A percentile compares a stretch with the other conserved stretches of the same genome.
These are phyloP conservation scores for Elsinoe perseae DNA, from an alignment of 2,329 filamentous ascomycete species.

Conservation along the genomic window DNA sequence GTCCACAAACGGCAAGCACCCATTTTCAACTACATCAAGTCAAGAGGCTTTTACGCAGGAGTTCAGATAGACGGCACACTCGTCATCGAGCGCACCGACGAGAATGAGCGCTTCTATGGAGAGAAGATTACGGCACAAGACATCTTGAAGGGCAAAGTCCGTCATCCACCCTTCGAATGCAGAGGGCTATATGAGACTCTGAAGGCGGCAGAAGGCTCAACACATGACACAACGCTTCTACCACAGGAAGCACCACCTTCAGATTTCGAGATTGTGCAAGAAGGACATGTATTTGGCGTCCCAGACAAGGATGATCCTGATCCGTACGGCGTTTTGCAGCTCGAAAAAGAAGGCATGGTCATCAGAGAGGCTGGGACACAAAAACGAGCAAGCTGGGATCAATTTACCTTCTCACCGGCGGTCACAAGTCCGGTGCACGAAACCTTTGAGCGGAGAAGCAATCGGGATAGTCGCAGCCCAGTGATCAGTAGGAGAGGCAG, in stretches of 20 bases:
- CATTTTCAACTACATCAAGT: conserved; percentile 82
- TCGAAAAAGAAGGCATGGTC: conserved; percentile 84
- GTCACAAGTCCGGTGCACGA: conserved; percentile 63
- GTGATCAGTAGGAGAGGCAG: conserved; percentile 54
- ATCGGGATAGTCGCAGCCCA: conserved; percentile 48
- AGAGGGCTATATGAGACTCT: conserved; percentile 69
- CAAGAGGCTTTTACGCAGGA: conserved; percentile 78
- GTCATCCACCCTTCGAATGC: conserved; percentile 48
- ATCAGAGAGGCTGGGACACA: conserved; percentile 83
- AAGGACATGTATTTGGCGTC: conserved; percentile 61
- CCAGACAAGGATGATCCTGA: conserved; percentile 77
- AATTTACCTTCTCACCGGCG: conserved; percentile 73
- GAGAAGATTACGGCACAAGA: conserved; percentile 54
- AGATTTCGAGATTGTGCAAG: conserved; percentile 54
- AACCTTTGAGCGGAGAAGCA: conserved; percentile 57
- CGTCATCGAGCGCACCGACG: conserved; percentile 76
- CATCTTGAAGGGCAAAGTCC: conserved; percentile 55
- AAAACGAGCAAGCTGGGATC: conserved; percentile 63
- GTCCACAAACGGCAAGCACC: conserved; percentile 61
- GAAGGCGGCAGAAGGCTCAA: conserved; percentile 74
- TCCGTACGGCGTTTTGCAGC: conserved; percentile 79
- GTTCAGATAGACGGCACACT: conserved; percentile 82
- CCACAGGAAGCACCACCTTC: conserved; percentile 66
- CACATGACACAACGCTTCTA: conserved; percentile 63
- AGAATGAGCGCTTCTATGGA: conserved; percentile 81